A percentile compares a stretch with the other conserved stretches of the same genome.
These are phyloP conservation scores for Jaltomata sinuosa DNA, from an alignment of 257 asterid species.

Conservation along the genomic window DNA sequence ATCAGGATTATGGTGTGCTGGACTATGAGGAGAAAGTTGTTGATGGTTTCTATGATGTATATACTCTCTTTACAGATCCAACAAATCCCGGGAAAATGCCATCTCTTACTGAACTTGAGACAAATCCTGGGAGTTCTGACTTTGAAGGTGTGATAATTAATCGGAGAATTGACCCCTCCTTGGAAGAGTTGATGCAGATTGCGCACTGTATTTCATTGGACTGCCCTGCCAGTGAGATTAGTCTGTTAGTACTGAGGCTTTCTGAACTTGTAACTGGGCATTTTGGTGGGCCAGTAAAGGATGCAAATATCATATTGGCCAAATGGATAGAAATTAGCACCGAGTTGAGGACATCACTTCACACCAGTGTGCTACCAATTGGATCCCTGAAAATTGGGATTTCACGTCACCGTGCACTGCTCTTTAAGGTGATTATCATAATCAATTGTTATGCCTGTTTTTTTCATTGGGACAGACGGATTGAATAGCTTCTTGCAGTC, in stretches of 20 bases:
- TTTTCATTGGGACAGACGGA: neutral
- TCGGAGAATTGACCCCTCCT: conserved; percentile 69
- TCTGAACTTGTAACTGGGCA: conserved; percentile 93
- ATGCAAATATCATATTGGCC: conserved; percentile 64
- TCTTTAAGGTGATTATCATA: conserved; percentile 64
- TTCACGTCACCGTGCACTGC: conserved; percentile 95
- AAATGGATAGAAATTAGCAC: conserved; percentile 85
- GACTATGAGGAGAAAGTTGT: conserved; percentile 87
- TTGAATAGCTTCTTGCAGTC: neutral
- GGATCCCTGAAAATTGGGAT: conserved; percentile 89
- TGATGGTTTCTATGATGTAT: conserved; percentile 94
- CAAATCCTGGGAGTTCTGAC: conserved; percentile 50
- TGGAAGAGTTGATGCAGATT: conserved; percentile 88
- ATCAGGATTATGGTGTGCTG: conserved; percentile 74
- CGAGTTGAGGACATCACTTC: conserved; percentile 80
- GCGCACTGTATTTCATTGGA: conserved; percentile 71
- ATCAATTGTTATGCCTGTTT: neutral
- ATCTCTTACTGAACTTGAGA: conserved; percentile 81
- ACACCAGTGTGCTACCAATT: conserved; percentile 83
- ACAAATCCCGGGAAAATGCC: conserved; percentile 80
- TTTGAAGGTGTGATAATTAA: conserved; percentile 81
- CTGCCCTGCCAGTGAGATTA: conserved; percentile 52
- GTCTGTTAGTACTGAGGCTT: conserved; percentile 65
- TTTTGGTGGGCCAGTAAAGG: conserved; percentile 91
- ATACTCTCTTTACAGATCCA: conserved; percentile 58